These are phyloP conservation scores for Heritiera fomes DNA, from an alignment of 345 rosid species.

Conservation along the genomic window DNA sequence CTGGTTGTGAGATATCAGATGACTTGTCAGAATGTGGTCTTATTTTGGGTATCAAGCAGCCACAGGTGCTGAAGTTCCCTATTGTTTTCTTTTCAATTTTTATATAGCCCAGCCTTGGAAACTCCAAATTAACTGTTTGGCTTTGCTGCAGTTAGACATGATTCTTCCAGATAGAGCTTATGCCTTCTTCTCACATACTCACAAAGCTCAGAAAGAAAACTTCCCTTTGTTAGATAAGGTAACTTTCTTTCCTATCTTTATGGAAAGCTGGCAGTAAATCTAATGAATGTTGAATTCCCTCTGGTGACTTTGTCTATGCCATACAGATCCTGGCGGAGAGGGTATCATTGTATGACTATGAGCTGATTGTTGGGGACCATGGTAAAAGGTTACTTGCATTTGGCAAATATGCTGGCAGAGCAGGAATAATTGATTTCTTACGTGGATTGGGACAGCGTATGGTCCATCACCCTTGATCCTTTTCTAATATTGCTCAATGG, in stretches of 20 bases:
- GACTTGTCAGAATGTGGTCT: conserved; percentile 90
- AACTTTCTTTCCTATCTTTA: neutral
- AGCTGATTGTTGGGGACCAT: conserved; percentile 72
- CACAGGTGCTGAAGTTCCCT: conserved; percentile 46
- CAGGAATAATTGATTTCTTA: conserved; percentile 82
- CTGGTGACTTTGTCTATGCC: conserved; percentile 11
- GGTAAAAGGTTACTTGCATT: conserved; percentile 81
- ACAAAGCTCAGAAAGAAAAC: conserved; percentile 85
- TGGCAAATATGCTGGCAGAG: conserved; percentile 93
- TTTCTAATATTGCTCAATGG: neutral
- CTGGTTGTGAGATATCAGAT: conserved; percentile 82
- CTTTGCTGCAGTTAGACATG: conserved; percentile 58
- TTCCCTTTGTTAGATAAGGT: conserved; percentile 88
- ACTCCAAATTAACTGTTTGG: neutral
- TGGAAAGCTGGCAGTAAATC: neutral
- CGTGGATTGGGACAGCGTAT: conserved; percentile 80
- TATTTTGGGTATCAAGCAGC: conserved; percentile 81
- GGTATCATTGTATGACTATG: conserved; percentile 81
- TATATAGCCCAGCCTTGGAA: neutral
- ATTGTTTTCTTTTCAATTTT: neutral
- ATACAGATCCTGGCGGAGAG: conserved; percentile 66
- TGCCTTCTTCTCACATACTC: conserved; percentile 93
- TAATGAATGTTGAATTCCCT: neutral
- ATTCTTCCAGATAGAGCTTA: conserved; percentile 80
- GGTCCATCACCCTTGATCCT: conserved; percentile 19